Percentiles rank a stretch among this genome's conserved stretches.
Evolutionary conservation across 148 eudicot species (phyloP).

Genomic region (Rhododendron mucronatum): DNA sequence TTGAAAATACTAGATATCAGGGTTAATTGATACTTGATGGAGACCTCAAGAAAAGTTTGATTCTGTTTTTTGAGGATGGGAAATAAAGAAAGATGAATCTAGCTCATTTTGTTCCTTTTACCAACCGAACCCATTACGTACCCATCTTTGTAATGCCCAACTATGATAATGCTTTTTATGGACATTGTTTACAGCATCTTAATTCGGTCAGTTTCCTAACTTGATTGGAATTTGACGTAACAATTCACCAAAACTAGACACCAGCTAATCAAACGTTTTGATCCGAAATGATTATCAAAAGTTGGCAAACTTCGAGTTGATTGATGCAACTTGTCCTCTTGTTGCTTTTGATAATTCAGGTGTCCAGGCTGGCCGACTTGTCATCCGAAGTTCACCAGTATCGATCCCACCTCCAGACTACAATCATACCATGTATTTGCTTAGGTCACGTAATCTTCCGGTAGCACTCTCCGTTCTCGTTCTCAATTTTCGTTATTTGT

Average conservation of each 20-base stretch:
- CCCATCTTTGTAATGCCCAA: neutral
- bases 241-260: constrained; percentile 15
- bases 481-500: neutral
- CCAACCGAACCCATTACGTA: constrained; percentile 31
- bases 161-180: neutral
- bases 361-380: neutral
- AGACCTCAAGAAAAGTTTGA: constrained; percentile 13
- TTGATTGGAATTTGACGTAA: constrained; percentile 7
- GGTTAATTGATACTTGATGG: neutral
- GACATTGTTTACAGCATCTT: constrained; percentile 21
- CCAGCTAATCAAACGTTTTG: neutral
- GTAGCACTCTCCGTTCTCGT: neutral
- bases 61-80: constrained; percentile 13
- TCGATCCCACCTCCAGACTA: neutral
- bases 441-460: neutral
- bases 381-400: neutral
- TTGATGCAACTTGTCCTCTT: constrained; percentile 11
- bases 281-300: constrained; percentile 10
- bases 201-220: constrained; percentile 13
- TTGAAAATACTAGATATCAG: neutral
- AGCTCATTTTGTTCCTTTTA: constrained; percentile 24
- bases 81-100: constrained; percentile 21
- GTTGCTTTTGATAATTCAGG: neutral
- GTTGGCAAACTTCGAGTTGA: constrained; percentile 26
- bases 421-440: neutral